These are phyloP conservation scores for Crithidia thermophila DNA, from an alignment of 208 protist genomes.

Conservation along the genomic window DNA sequence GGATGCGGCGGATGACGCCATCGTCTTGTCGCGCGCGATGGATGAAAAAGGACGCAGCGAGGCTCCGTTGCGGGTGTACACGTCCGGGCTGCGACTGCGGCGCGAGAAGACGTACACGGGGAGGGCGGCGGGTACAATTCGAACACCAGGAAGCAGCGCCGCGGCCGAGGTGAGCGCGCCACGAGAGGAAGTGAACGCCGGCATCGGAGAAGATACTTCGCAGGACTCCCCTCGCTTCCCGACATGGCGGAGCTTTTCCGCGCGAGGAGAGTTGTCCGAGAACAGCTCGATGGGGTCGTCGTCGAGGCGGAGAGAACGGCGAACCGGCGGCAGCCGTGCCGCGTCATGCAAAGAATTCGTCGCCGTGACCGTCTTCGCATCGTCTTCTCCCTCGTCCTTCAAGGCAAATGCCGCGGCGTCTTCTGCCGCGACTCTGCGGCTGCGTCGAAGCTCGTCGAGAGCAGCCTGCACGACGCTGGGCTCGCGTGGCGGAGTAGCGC, in stretches of 20 bases:
- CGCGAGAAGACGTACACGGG: conserved; percentile 76
- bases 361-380: background rate
- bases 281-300: conserved; percentile 25
- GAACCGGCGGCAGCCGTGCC: background rate
- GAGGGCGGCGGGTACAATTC: conserved; percentile 36
- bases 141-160: conserved; percentile 17
- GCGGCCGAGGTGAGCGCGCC: too few relatives aligned
- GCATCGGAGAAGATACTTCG: too few relatives aligned
- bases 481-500: conserved; percentile 1
- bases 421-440: too few relatives aligned
- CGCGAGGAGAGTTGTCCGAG: background rate
- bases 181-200: too few relatives aligned
- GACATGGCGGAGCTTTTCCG: too few relatives aligned
- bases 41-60: conserved; percentile 10
- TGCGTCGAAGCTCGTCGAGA: conserved; percentile 24
- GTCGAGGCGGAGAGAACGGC: conserved; percentile 24
- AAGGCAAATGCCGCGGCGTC: too few relatives aligned
- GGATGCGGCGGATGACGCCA: background rate
- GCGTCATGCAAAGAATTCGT: background rate
- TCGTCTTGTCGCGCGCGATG: background rate
- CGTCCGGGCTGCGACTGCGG: conserved; percentile 60
- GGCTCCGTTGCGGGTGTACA: conserved; percentile 38
- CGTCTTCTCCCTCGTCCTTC: background rate
- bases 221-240: too few relatives aligned
- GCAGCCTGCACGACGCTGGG: conserved; percentile 15